A percentile compares a stretch with the other conserved stretches of the same genome.
These are phyloP conservation scores for Celoporthe dispersa DNA, from an alignment of 2,329 filamentous ascomycete genomes.

Conservation along the genomic window DNA sequence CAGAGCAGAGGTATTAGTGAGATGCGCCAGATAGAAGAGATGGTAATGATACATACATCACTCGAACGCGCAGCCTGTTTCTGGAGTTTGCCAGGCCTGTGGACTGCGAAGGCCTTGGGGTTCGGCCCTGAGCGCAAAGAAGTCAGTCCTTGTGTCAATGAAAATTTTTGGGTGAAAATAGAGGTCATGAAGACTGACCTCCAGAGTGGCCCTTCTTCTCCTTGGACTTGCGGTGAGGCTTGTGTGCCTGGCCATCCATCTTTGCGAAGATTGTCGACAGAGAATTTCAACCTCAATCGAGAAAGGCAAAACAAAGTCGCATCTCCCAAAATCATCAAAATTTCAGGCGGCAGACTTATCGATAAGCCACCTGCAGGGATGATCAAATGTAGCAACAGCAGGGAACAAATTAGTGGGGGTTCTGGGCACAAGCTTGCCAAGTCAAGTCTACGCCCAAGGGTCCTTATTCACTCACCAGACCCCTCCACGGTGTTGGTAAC, in stretches of 20 bases:
- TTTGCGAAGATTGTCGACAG: conserved; percentile 37
- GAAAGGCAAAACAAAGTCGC: neutral
- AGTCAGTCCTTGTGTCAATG: neutral
- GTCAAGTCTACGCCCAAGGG: neutral
- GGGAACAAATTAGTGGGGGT: neutral
- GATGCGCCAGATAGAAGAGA: conserved; percentile 29
- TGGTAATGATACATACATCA: conserved; percentile 56
- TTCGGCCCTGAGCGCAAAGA: conserved; percentile 64
- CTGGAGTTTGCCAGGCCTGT: conserved; percentile 79
- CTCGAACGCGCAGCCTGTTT: conserved; percentile 74
- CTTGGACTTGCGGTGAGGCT: conserved; percentile 84
- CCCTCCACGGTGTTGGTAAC: neutral
- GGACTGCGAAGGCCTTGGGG: conserved; percentile 87
- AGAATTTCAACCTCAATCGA: conserved; percentile 3
- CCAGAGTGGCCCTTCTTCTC: conserved; percentile 77
- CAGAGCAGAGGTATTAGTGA: conserved; percentile 31
- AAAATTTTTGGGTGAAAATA: neutral
- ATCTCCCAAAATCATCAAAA: conserved; percentile 9
- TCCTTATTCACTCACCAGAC: neutral
- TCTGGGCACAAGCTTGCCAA: too few species aligned
- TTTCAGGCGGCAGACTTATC: conserved; percentile 9
- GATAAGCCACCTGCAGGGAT: conserved; percentile 9
- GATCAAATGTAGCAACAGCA: neutral
- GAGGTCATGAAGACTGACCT: conserved; percentile 45
- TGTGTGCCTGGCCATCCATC: conserved; percentile 84